These are phyloP conservation scores for Gossypium laxum DNA, from an alignment of 441 rosid species.

Conservation along the genomic window DNA sequence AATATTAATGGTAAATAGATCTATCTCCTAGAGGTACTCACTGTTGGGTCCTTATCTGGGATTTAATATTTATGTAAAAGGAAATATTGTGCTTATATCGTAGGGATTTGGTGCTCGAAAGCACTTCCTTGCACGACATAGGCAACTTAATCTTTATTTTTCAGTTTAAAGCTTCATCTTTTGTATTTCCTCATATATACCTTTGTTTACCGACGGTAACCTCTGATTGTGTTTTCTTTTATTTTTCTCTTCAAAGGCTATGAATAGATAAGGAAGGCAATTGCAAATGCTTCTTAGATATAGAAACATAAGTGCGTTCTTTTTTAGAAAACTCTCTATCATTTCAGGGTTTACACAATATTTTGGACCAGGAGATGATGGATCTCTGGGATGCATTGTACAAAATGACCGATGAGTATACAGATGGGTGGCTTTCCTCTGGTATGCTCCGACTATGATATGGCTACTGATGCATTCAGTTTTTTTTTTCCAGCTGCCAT, in stretches of 20 bases:
- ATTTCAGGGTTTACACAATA: conserved; percentile 53
- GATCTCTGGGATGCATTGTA: conserved; percentile 52
- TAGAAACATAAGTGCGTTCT: background rate
- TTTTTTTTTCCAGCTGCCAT: background rate
- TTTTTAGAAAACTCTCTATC: conserved; percentile 1
- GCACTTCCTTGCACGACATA: background rate
- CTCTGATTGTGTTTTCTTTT: background rate
- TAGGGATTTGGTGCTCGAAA: background rate
- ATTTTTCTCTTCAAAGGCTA: conserved; percentile 1
- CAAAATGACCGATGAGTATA: conserved; percentile 57
- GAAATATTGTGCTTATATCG: background rate
- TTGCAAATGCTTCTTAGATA: background rate
- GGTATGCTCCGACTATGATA: conserved; percentile 30
- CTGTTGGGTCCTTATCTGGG: background rate
- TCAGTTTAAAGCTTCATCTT: background rate
- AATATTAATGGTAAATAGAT: background rate
- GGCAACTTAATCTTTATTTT: background rate
- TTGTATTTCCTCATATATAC: background rate
- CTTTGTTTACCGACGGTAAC: background rate
- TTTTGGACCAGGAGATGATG: conserved; percentile 39
- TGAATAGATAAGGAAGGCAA: background rate
- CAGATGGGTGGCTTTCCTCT: conserved; percentile 78
- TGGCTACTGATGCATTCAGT: conserved; percentile 1
- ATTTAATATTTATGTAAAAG: background rate
- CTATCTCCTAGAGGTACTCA: background rate